Conservation (phyloP, 805 yeast species). For the Starmera dryadoides region DNA sequence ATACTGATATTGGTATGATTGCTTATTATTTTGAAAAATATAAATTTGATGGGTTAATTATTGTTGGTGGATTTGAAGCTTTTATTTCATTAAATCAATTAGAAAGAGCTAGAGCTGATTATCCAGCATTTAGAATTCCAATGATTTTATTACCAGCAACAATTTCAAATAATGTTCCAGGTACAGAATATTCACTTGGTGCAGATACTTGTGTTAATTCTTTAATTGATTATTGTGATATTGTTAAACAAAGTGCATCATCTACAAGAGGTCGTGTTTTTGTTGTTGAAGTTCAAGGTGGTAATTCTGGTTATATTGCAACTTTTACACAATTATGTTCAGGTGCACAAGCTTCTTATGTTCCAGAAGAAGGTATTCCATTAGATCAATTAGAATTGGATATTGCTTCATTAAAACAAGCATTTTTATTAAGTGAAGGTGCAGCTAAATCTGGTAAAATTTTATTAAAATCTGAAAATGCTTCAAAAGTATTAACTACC, state of each 20-base stretch:
- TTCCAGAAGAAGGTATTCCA: constrained; percentile 65
- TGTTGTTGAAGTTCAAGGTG: constrained; percentile 82
- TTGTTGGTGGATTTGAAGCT: constrained; percentile 81
- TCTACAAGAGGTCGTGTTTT: constrained; percentile 74
- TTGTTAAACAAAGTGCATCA: constrained; percentile 72
- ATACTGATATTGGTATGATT: constrained; percentile 58
- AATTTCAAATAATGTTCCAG: constrained; percentile 75
- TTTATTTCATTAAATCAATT: constrained; percentile 65
- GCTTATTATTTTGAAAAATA: constrained; percentile 68
- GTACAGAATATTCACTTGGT: constrained; percentile 73
- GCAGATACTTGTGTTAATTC: constrained; percentile 70
- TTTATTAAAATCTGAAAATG: constrained; percentile 59
- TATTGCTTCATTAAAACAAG: constrained; percentile 49
- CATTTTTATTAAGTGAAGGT: constrained; percentile 57
- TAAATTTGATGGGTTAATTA: constrained; percentile 60
- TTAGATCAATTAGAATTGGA: constrained; percentile 59
- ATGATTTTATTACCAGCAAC: constrained; percentile 76
- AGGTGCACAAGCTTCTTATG: constrained; percentile 70
- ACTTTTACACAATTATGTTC: constrained; percentile 59
- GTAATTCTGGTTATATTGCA: constrained; percentile 76
- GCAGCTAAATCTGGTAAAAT: constrained; percentile 63
- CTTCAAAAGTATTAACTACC: constrained; percentile 63
- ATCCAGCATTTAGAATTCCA: constrained; percentile 71
- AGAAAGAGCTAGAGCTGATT: constrained; percentile 49
- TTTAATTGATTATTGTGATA: constrained; percentile 66